Base-by-base conservation (phyloP, 768 basidiomycete genomes). In the Boletus subparvulus region DNA sequence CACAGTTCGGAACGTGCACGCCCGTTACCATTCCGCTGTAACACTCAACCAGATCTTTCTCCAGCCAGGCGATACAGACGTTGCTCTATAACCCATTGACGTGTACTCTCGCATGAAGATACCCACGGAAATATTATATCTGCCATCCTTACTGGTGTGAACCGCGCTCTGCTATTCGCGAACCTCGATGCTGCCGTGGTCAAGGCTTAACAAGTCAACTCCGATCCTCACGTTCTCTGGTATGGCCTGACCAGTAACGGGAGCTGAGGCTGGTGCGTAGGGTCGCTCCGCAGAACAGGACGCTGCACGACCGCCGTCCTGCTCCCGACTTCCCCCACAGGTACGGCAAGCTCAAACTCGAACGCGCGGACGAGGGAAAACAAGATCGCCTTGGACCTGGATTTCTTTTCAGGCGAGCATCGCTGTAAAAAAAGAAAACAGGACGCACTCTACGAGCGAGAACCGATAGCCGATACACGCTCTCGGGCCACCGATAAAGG, bases 41-140 rank as follows among this genome's bases (percentile, higher is more conserved):
- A 97, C 97, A 0, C 86, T 98, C 63, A 98, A 98, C 69, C 97
- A 98, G 73, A 86, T 95, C 55, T 84, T 93, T 40, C 78, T 98
- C 32, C 77, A 77, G 11, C 68, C 76, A 11, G 75, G 79, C 11
- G 94, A 97, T 62, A 77, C 82, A 10, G 84, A 83, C 0, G 89
- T 94, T 11, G 89, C 26, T 14, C 73, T 85, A 45, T 80, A 84
- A 58, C 78, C 98, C 58, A 85, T 98, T 19, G 88, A 94, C 49
- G 80, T 94, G 6, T 98, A 98, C 74, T 99, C 98, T 65, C 88
- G 94, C 75, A 81, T 98, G 67, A 92, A 61, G 90, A 94, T 61
- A 77, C 80, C 8, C 83, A 93, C 60, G 90, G 90, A 47, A 90
- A 85, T 66, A 75, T 97, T 44, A 80, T 97, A 39, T 91, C 94